phyloP scores from a whole-genome alignment of 208 protist species.

The Leishmania guyanensis region DNA sequence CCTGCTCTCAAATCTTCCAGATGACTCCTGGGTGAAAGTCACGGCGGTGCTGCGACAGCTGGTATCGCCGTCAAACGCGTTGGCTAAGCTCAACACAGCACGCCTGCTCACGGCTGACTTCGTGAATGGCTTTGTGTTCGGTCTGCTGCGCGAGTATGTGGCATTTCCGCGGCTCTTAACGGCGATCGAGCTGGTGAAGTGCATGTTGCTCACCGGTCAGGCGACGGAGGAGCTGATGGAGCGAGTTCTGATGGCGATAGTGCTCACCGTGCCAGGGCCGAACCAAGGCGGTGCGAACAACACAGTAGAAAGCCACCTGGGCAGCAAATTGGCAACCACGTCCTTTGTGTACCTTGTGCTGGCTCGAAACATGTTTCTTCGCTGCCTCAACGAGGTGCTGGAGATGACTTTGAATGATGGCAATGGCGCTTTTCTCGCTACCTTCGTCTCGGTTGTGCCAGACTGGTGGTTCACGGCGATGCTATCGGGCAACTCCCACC shows the following conservation, averaged over 20 bases:
- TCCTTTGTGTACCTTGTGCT: constrained; percentile 43
- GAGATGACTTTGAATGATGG: constrained; percentile 22
- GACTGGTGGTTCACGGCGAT: constrained; percentile 62
- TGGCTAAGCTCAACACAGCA: constrained; percentile 47
- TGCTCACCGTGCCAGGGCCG: constrained; percentile 40
- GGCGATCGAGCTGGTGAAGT: constrained; percentile 35
- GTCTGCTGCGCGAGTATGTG: constrained; percentile 60
- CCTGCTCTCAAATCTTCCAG: constrained; percentile 38
- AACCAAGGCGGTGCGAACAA: constrained; percentile 3
- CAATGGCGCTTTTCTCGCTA: constrained; percentile 19
- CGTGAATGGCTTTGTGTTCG: constrained; percentile 67
- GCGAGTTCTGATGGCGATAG: constrained; percentile 41
- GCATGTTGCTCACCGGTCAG: constrained; percentile 28
- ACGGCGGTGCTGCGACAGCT: constrained; percentile 36
- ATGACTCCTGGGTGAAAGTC: constrained; percentile 23
- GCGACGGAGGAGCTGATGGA: constrained; percentile 40
- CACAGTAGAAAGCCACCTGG: constrained; percentile 39
- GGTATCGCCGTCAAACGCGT: constrained; percentile 39
- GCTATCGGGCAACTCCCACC: constrained; percentile 42
- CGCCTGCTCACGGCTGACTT: constrained; percentile 55
- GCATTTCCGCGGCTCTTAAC: constrained; percentile 31
- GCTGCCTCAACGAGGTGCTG: constrained; percentile 46
- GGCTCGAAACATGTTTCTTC: constrained; percentile 58
- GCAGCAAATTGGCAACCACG: constrained; percentile 41
- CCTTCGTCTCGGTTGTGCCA: constrained; percentile 40